Percentiles rank a stretch among this genome's conserved stretches.
These are phyloP conservation scores for Acer yangbiense DNA, from an alignment of 345 rosid genomes.

Conservation along the genomic window DNA sequence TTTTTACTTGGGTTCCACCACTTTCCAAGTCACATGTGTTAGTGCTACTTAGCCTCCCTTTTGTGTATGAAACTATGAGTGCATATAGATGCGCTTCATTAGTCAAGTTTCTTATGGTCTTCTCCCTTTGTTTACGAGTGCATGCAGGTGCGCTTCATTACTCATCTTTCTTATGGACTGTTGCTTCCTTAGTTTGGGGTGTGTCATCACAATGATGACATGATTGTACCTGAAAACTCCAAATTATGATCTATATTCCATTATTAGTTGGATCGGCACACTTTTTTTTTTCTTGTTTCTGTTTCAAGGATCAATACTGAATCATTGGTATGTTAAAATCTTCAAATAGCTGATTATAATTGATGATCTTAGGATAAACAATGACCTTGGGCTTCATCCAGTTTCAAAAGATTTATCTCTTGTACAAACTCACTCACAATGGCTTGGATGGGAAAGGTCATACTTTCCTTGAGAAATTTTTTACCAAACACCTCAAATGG, in stretches of 20 bases:
- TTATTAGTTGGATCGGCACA: neutral
- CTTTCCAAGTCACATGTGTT: neutral
- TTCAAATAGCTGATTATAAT: constrained; percentile 1
- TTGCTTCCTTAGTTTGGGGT: neutral
- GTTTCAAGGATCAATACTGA: neutral
- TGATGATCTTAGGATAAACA: constrained; percentile 3
- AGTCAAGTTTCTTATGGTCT: neutral
- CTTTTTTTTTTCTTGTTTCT: neutral
- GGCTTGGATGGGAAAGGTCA: neutral
- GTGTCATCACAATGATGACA: neutral
- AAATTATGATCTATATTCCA: neutral
- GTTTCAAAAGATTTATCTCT: neutral
- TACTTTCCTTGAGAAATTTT: neutral
- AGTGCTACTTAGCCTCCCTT: neutral
- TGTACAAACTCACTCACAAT: neutral
- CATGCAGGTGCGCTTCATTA: neutral
- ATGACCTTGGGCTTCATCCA: neutral
- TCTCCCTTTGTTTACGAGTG: too few species aligned
- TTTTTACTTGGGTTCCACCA: neutral
- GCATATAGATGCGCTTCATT: too few species aligned
- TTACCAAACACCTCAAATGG: neutral
- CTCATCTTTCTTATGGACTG: neutral
- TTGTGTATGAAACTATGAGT: neutral
- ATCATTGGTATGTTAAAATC: neutral
- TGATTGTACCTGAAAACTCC: neutral